phyloP scores from a whole-genome alignment of 169 alveolate genomes.

The Perkinsus olseni region DNA sequence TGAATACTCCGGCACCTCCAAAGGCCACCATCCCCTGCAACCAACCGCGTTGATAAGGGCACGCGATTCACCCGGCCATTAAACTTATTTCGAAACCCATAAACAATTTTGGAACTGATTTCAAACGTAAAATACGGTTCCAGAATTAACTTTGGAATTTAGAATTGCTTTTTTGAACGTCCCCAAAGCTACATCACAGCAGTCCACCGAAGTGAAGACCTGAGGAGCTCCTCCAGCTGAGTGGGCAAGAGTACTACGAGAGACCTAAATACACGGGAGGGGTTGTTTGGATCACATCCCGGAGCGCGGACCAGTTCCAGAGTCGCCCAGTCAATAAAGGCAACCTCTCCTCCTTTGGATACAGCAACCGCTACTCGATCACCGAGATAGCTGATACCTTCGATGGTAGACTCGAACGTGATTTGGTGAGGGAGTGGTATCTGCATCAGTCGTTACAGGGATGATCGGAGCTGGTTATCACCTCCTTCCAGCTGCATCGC shows the following conservation, averaged over 20 bases:
- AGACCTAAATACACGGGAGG: too few relatives aligned
- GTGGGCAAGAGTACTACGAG: too few relatives aligned
- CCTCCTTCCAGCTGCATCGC: neutral
- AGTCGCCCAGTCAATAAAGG: neutral
- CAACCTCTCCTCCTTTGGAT: neutral
- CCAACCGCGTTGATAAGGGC: too few relatives aligned
- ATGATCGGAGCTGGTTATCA: neutral
- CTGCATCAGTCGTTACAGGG: neutral
- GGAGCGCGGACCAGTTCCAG: neutral
- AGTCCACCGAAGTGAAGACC: neutral
- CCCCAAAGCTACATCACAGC: neutral
- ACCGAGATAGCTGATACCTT: neutral
- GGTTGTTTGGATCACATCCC: too few relatives aligned
- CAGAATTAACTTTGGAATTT: too few relatives aligned
- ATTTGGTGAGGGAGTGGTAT: neutral
- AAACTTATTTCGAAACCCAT: too few relatives aligned
- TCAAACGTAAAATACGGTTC: too few relatives aligned
- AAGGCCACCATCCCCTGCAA: neutral
- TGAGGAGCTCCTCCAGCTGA: neutral
- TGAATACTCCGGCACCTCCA: too few relatives aligned
- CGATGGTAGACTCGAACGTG: neutral
- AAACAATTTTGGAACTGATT: too few relatives aligned
- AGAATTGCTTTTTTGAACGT: too few relatives aligned
- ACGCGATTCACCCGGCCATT: too few relatives aligned
- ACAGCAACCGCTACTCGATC: neutral